Evolutionary conservation across 208 protist species (phyloP).

Genomic region (Trichomonas gallinae): DNA sequence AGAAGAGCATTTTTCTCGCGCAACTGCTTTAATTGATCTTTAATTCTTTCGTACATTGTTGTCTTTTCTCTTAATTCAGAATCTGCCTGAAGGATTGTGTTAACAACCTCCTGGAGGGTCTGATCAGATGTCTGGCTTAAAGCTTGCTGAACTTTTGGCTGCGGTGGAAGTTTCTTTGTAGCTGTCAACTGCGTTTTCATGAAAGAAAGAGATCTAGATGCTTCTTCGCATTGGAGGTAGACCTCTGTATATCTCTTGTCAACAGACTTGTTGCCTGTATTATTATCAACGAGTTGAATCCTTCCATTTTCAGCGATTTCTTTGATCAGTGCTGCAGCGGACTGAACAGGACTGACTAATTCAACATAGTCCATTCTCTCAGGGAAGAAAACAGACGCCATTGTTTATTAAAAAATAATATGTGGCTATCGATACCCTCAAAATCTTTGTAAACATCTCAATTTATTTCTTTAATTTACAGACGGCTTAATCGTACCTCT

Average conservation of each 20-base stretch:
- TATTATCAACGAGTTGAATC: background rate
- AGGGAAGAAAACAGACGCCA: background rate
- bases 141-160: background rate
- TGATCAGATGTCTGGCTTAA: background rate
- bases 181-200: background rate
- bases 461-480: too few relatives aligned
- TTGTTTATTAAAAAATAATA: background rate
- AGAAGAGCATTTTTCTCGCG: background rate
- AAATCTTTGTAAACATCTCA: too few relatives aligned
- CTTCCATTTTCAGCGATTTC: background rate
- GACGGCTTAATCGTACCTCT: too few relatives aligned
- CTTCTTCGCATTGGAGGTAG: background rate
- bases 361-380: background rate
- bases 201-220: background rate
- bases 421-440: too few relatives aligned
- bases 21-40: background rate
- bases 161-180: background rate
- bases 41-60: background rate
- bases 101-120: background rate
- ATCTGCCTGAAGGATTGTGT: background rate
- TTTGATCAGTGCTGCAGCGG: background rate
- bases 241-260: background rate
- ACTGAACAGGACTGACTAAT: background rate
- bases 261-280: background rate
- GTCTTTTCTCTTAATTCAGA: background rate